A percentile compares a stretch with the other conserved stretches of the same genome.
phyloP scores from a whole-genome alignment of 768 basidiomycete species.

The Nidularia pulvinata region DNA sequence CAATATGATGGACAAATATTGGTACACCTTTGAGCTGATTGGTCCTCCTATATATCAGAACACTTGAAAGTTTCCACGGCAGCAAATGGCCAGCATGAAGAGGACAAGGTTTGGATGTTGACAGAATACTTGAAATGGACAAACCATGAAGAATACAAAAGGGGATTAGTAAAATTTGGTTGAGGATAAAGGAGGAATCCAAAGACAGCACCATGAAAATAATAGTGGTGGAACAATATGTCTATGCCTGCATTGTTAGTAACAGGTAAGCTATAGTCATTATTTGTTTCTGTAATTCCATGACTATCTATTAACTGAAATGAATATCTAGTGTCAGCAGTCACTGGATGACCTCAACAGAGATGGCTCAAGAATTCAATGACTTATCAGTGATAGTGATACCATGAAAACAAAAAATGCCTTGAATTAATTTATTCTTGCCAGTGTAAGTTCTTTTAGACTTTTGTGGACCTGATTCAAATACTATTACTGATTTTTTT shows the following conservation, averaged over 20 bases:
- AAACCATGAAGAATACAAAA: slow-evolving; percentile 69
- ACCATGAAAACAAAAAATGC: slow-evolving; percentile 10
- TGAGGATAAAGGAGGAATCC: slow-evolving; percentile 44
- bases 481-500: background rate
- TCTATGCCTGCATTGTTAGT: slow-evolving; percentile 69
- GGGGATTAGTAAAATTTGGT: slow-evolving; percentile 72
- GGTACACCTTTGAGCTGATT: slow-evolving; percentile 65
- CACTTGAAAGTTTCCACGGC: no score
- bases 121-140: slow-evolving; percentile 54
- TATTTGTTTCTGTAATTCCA: no score
- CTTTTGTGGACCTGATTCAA: background rate
- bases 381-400: slow-evolving; percentile 31
- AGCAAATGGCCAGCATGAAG: no score
- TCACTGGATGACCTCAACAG: slow-evolving; percentile 60
- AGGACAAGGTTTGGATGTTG: no score
- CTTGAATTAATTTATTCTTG: slow-evolving; percentile 56
- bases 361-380: slow-evolving; percentile 74
- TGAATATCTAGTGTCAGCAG: slow-evolving; percentile 72
- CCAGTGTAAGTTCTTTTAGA: slow-evolving; percentile 71
- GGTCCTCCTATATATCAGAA: slow-evolving; percentile 59
- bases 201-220: slow-evolving; percentile 38
- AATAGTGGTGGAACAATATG: slow-evolving; percentile 58
- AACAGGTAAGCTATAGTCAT: slow-evolving; percentile 48
- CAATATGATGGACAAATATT: no score
- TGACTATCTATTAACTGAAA: no score